Base-by-base conservation (phyloP, 2,329 filamentous ascomycete species). In the Ceratocystis ficicola region DNA sequence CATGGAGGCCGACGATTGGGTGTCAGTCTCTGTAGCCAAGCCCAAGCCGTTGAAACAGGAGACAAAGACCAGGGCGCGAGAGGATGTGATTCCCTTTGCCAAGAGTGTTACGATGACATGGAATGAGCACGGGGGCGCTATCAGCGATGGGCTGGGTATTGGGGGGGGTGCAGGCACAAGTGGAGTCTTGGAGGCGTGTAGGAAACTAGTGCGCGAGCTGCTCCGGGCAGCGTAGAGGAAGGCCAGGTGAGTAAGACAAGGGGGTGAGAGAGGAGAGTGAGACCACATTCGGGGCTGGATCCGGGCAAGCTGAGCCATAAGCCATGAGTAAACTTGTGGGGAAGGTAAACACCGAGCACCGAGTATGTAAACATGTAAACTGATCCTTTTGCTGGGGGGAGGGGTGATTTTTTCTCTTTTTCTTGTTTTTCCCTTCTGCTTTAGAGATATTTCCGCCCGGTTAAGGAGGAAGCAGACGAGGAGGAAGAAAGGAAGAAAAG, bases 111-210 rank as follows among this genome's bases (percentile, higher is more conserved):
- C 59, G 12, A n/a, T 44, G 10, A 32, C 6, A 8, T 44, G 59
- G 59, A 36, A 62, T n/a, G 32, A 62, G 17, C 12, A 25, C 59
- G 17, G 32, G 30, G 22, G 36, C 10, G 25, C 22, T 12, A 25
- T 62, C 10, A 15, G 59, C 15, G 15, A 36, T 25, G 48, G 20
- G 48, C 48, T 52, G 20, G 48, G 48, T 52, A 32, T 55, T 20
- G 44, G 46, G 20, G 25, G 20, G 25, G 44, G 4, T 8, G 44
- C 44, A 32, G 17, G 7, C 6, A 28, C 44, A 32, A n/a, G 61
- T 12, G 46, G 61, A 10, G 44, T 65, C 17, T 48, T 65, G 17
- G 52, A 65, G 22, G 63, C 55, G 63, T 65, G 63, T 15, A 57
- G 32, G 52, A 57, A 57, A 2, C 22, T 65, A 17, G 63, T 65